A percentile compares a stretch with the other conserved stretches of the same genome.
phyloP scores from a whole-genome alignment of 2,329 filamentous ascomycete species.

The Metarhizium sp. region DNA sequence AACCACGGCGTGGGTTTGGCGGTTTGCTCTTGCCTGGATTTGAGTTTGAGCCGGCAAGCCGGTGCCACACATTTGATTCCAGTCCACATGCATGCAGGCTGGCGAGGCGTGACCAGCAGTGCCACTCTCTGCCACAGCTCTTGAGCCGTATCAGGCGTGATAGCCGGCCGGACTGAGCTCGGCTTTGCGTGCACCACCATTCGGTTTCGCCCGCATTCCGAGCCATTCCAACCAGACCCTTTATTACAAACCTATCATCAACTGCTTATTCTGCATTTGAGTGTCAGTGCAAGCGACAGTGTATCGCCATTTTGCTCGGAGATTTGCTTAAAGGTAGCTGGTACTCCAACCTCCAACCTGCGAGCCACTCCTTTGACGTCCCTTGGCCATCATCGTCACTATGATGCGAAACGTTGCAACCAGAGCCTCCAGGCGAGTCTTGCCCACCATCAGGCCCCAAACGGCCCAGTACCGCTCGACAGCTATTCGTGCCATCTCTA shows the following conservation, averaged over 20 bases:
- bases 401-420: slow-evolving; percentile 26
- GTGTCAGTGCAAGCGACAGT: neutral
- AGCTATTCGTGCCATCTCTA: slow-evolving; percentile 21
- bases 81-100: too few relatives aligned
- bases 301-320: neutral
- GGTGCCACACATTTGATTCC: too few relatives aligned
- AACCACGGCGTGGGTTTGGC: too few relatives aligned
- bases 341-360: neutral
- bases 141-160: neutral
- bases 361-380: neutral
- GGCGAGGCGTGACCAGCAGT: too few relatives aligned
- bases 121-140: neutral
- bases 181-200: neutral
- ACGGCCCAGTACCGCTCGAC: slow-evolving; percentile 10
- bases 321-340: neutral
- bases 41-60: too few relatives aligned
- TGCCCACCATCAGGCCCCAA: slow-evolving; percentile 11
- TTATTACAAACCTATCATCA: neutral
- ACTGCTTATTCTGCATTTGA: neutral
- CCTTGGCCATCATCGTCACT: neutral
- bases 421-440: slow-evolving; percentile 19
- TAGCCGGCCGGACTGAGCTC: neutral
- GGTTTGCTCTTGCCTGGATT: too few relatives aligned
- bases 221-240: neutral
- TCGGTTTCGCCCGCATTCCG: slow-evolving; percentile 1